A percentile compares a stretch with the other conserved stretches of the same genome.
Conservation (phyloP, 768 basidiomycete species). For the Erythrobasidium yunnanense region DNA sequence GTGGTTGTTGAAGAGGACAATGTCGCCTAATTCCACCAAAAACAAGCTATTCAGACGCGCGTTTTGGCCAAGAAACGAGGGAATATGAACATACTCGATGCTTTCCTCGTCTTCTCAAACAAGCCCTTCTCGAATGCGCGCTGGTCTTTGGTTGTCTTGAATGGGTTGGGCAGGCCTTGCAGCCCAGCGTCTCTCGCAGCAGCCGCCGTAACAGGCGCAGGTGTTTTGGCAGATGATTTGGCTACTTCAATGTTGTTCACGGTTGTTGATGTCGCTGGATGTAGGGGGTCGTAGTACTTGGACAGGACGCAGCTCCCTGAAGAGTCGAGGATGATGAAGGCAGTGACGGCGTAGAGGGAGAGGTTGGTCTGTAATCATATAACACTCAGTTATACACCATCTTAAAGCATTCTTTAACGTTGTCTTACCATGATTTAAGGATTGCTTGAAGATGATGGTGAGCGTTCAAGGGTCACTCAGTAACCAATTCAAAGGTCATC, state of each 20-base stretch:
- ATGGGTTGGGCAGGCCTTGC: slow-evolving; percentile 37
- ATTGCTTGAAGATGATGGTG: too few relatives aligned
- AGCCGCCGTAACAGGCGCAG: slow-evolving; percentile 35
- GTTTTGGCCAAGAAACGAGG: too few relatives aligned
- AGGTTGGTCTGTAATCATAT: slow-evolving; percentile 44
- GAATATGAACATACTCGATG: too few relatives aligned
- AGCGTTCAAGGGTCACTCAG: too few relatives aligned
- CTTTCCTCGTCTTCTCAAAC: slow-evolving; percentile 89
- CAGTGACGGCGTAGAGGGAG: slow-evolving; percentile 74
- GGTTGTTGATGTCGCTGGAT: slow-evolving; percentile 42
- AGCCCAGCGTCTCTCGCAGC: slow-evolving; percentile 31
- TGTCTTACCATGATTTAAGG: too few relatives aligned
- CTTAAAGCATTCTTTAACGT: too few relatives aligned
- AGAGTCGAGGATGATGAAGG: slow-evolving; percentile 83
- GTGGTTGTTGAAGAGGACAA: slow-evolving; percentile 78
- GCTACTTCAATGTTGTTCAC: slow-evolving; percentile 9
- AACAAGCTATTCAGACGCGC: too few relatives aligned
- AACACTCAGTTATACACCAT: too few relatives aligned
- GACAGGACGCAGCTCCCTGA: slow-evolving; percentile 90
- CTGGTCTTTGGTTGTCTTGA: slow-evolving; percentile 69
- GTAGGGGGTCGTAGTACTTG: slow-evolving; percentile 83
- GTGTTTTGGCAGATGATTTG: slow-evolving; percentile 9
- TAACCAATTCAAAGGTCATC: too few relatives aligned
- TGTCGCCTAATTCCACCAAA: slow-evolving; percentile 56
- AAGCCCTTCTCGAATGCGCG: slow-evolving; percentile 89